A percentile compares a stretch with the other conserved stretches of the same genome.
Conservation (phyloP, 2,329 filamentous ascomycete species). For the Fusarium nematophilum region DNA sequence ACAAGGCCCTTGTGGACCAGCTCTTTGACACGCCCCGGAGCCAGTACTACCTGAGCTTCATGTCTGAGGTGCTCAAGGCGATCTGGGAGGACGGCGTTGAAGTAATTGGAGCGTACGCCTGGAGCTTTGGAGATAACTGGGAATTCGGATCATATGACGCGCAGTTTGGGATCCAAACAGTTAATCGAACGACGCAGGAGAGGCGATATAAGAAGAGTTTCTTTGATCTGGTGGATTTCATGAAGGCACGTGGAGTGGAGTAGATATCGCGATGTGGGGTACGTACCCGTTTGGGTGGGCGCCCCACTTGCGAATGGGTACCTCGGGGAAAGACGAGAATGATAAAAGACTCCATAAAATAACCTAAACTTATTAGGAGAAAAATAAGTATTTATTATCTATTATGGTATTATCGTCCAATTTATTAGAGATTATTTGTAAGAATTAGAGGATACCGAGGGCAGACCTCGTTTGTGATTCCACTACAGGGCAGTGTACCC, state of each 20-base stretch:
- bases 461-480: no score
- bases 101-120: slow-evolving; percentile 65
- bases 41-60: slow-evolving; percentile 64
- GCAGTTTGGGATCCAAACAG: slow-evolving; percentile 67
- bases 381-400: no score
- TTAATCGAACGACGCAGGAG: slow-evolving; percentile 64
- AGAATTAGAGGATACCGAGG: no score
- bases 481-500: no score
- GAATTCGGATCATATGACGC: slow-evolving; percentile 60
- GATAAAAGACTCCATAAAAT: no score
- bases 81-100: slow-evolving; percentile 67
- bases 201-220: slow-evolving; percentile 68
- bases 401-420: no score
- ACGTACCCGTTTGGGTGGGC: no score
- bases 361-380: no score
- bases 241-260: slow-evolving; percentile 48
- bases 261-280: no score
- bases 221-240: slow-evolving; percentile 67
- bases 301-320: no score
- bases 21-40: slow-evolving; percentile 65
- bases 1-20: slow-evolving; percentile 59
- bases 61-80: slow-evolving; percentile 65
- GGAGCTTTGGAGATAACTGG: slow-evolving; percentile 65
- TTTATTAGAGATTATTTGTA: no score
- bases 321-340: no score